phyloP scores from a whole-genome alignment of 1,284 basidiomycete genomes.

The Sphagnurus paluster region DNA sequence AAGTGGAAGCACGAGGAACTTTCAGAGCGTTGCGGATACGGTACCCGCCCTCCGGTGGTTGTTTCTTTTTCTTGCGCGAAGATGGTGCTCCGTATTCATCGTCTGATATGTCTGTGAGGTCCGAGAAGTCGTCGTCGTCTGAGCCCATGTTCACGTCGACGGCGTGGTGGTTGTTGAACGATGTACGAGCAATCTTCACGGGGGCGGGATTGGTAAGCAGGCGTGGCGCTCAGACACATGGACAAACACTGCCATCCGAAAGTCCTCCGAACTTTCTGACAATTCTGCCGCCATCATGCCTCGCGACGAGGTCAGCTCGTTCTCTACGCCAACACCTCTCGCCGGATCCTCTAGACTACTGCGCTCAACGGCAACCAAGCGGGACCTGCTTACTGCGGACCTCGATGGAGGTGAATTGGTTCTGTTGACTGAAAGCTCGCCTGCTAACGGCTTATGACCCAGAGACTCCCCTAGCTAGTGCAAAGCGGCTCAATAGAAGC shows the following conservation, averaged over 20 bases:
- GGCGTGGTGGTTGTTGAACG: no score
- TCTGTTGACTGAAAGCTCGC: no score
- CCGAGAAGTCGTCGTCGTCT: constrained; percentile 33
- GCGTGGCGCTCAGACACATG: not conserved
- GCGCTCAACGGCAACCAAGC: constrained; percentile 44
- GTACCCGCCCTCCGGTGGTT: constrained; percentile 35
- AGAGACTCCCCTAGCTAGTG: no score
- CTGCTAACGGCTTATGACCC: no score
- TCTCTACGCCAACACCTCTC: constrained; percentile 12
- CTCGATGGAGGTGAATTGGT: constrained; percentile 64
- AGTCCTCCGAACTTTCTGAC: no score
- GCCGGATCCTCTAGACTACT: no score
- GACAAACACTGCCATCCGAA: no score
- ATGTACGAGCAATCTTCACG: no score
- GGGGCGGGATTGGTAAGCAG: no score
- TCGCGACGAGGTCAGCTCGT: not conserved
- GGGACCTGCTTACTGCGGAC: constrained; percentile 65
- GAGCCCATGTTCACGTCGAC: no score
- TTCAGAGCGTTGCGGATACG: constrained; percentile 56
- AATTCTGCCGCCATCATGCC: not conserved
- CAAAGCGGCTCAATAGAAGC: not conserved
- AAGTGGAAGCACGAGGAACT: constrained; percentile 64
- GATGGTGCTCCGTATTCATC: constrained; percentile 19
- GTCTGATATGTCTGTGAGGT: constrained; percentile 40
- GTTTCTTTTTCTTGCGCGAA: not conserved